phyloP scores from a whole-genome alignment of 140 eudicot species.

The Oenanthe javanica region DNA sequence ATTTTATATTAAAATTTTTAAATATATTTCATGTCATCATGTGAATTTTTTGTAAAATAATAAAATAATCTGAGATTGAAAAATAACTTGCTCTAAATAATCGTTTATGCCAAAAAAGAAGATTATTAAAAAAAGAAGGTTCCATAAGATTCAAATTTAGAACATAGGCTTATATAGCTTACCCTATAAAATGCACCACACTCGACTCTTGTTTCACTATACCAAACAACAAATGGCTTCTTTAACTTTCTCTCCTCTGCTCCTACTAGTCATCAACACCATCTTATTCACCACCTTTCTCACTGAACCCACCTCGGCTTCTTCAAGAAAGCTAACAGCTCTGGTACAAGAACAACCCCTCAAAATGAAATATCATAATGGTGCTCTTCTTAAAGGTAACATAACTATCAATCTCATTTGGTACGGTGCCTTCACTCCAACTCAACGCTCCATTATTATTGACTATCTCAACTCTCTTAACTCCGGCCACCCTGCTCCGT shows the following conservation, averaged over 20 bases:
- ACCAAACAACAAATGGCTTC: conserved; percentile 18
- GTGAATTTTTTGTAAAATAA: too few species aligned
- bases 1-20: too few species aligned
- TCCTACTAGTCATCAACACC: not conserved
- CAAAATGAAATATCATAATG: conserved; percentile 50
- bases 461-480: conserved; percentile 46
- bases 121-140: too few species aligned
- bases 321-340: conserved; percentile 37
- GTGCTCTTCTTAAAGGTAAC: conserved; percentile 51
- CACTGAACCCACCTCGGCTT: conserved; percentile 26
- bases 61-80: too few species aligned
- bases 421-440: conserved; percentile 52
- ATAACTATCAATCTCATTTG: conserved; percentile 52
- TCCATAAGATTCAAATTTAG: too few species aligned
- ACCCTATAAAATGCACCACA: too few species aligned
- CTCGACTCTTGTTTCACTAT: too few species aligned
- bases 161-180: too few species aligned
- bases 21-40: too few species aligned
- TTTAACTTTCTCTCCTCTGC: not conserved
- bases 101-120: too few species aligned
- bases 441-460: conserved; percentile 42
- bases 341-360: conserved; percentile 36
- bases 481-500: conserved; percentile 13
- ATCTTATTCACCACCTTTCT: conserved; percentile 19
- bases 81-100: too few species aligned